Conservation (phyloP, 2,329 filamentous ascomycete genomes). For the Dactylellina parvicollis region DNA sequence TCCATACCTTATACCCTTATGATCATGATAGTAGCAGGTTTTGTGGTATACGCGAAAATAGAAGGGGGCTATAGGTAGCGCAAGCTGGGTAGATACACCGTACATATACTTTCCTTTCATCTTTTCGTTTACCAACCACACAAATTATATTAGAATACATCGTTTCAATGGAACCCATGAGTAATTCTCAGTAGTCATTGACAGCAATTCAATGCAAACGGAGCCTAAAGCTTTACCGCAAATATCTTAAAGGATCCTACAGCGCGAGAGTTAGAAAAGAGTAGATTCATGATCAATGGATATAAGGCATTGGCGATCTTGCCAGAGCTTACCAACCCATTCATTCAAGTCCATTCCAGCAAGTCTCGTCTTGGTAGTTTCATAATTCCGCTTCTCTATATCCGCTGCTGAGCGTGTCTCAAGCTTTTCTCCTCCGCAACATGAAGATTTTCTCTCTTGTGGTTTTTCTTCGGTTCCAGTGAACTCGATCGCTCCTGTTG, state of each 20-base stretch:
- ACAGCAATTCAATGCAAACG: no score
- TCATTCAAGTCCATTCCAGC: conserved; percentile 19
- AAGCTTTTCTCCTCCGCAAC: neutral
- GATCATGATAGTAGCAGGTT: conserved; percentile 1
- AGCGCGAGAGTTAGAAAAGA: neutral
- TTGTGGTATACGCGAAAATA: neutral
- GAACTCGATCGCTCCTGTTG: neutral
- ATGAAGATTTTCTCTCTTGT: neutral
- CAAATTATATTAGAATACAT: neutral
- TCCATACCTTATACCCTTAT: conserved; percentile 24
- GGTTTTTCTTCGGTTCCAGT: neutral
- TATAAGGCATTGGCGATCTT: neutral
- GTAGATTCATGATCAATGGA: neutral
- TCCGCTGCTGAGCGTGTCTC: neutral
- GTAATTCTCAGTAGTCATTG: no score
- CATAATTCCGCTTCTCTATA: neutral
- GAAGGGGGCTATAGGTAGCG: neutral
- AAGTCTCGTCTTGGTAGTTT: neutral
- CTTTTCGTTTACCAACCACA: no score
- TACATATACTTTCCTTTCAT: neutral
- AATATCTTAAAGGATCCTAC: conserved; percentile 46
- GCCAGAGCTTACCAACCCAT: conserved; percentile 33
- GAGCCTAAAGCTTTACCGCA: conserved; percentile 27
- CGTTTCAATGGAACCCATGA: no score
- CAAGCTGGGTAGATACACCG: neutral